Conservation (phyloP, 1,139 yeast species). For the Kodamaea anthophila region DNA sequence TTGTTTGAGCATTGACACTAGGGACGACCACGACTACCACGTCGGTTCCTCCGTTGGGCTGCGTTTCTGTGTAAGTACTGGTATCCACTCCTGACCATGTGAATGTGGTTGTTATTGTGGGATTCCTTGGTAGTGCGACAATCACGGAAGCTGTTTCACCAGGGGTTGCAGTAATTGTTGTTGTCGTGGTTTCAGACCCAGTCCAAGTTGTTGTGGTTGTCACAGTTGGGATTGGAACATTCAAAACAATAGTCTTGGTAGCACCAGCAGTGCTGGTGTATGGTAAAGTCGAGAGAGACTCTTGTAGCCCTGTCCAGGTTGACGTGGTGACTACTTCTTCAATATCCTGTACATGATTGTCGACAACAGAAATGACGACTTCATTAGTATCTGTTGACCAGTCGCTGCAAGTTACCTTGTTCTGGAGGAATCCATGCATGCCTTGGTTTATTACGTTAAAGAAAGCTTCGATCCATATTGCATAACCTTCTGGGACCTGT, state of each 20-base stretch:
- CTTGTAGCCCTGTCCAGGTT: no score
- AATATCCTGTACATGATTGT: no score
- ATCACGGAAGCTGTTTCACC: conserved; percentile 9
- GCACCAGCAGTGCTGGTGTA: not conserved
- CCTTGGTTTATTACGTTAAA: no score
- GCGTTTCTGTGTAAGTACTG: conserved; percentile 7
- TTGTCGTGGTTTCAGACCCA: not conserved
- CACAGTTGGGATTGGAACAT: conserved; percentile 2
- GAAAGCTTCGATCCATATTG: no score
- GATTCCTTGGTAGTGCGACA: conserved; percentile 12
- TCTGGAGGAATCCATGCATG: no score
- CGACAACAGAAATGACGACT: no score
- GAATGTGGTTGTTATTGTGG: conserved; percentile 9
- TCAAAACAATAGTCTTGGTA: not conserved
- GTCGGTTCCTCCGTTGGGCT: conserved; percentile 10
- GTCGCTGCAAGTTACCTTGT: no score
- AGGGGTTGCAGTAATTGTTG: not conserved
- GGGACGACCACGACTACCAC: conserved; percentile 8
- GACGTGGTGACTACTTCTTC: no score
- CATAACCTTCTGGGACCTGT: no score
- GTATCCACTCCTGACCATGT: conserved; percentile 10
- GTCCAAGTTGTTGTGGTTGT: conserved; percentile 2
- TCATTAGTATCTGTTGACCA: no score
- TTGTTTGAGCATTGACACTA: conserved; percentile 9
- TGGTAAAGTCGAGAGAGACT: no score